These are phyloP conservation scores for Sarocladium oryzae DNA, from an alignment of 2,329 filamentous ascomycete genomes.

Conservation along the genomic window DNA sequence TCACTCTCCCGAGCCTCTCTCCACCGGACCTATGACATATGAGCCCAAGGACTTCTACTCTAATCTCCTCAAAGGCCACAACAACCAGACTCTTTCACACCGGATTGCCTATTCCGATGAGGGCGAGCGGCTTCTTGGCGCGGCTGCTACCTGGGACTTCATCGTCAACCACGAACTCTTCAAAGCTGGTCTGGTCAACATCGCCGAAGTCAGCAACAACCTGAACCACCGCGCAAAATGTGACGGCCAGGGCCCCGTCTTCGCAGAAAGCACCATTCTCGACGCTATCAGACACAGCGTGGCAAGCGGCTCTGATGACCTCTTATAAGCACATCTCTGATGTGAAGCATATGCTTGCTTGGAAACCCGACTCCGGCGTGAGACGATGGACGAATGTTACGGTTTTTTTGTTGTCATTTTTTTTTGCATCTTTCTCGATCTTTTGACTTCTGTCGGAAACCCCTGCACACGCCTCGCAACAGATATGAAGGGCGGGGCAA, in stretches of 20 bases:
- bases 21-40: constrained; percentile 64
- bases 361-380: neutral
- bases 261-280: constrained; percentile 68
- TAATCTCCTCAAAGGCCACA: constrained; percentile 53
- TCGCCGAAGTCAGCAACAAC: constrained; percentile 71
- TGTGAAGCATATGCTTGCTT: neutral
- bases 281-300: constrained; percentile 74
- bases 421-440: neutral
- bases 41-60: constrained; percentile 67
- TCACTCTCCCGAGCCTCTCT: constrained; percentile 39
- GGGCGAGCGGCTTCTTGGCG: constrained; percentile 65
- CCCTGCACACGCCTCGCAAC: neutral
- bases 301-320: constrained; percentile 69
- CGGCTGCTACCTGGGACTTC: constrained; percentile 80
- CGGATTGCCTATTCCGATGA: constrained; percentile 60
- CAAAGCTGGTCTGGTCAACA: constrained; percentile 70
- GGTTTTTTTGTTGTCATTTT: neutral
- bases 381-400: constrained; percentile 5
- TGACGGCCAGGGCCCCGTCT: constrained; percentile 83
- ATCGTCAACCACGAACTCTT: constrained; percentile 78
- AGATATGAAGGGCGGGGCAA: no score
- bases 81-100: constrained; percentile 59
- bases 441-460: neutral
- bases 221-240: constrained; percentile 71
- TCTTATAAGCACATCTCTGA: constrained; percentile 34